Evolutionary conservation across 1,284 basidiomycete species (phyloP).

Genomic region (Paramarasmius palmivorus): DNA sequence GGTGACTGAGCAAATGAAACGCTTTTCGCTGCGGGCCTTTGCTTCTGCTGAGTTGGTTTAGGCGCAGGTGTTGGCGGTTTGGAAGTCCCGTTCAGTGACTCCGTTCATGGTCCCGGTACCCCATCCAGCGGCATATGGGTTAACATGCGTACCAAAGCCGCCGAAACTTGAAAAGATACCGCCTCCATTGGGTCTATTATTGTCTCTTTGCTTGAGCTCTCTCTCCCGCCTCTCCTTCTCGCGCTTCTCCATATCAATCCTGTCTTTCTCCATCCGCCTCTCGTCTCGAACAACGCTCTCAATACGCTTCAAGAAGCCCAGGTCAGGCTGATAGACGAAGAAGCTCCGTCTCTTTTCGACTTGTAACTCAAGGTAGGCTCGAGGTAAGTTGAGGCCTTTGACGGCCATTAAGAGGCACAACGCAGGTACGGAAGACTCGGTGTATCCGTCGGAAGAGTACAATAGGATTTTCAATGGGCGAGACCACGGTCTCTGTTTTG

Average conservation of each 20-base stretch:
- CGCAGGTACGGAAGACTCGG: slow-evolving; percentile 89
- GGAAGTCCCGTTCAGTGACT: background rate
- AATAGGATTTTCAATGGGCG: slow-evolving; percentile 72
- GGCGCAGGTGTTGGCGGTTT: background rate
- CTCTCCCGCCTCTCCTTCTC: slow-evolving; percentile 3
- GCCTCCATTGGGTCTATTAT: too few species aligned
- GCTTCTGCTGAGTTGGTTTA: background rate
- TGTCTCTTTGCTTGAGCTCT: background rate
- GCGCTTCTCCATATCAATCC: background rate
- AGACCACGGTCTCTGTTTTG: slow-evolving; percentile 23
- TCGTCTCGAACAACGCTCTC: too few species aligned
- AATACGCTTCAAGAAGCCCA: slow-evolving; percentile 55
- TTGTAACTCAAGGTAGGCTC: slow-evolving; percentile 87
- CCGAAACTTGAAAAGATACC: slow-evolving; percentile 1
- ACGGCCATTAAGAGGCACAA: slow-evolving; percentile 88
- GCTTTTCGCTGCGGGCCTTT: slow-evolving; percentile 46
- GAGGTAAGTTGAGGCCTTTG: slow-evolving; percentile 69
- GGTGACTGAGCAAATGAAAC: slow-evolving; percentile 48
- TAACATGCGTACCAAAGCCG: slow-evolving; percentile 3
- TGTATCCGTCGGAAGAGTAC: slow-evolving; percentile 83
- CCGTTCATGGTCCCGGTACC: background rate
- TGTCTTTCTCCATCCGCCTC: too few species aligned
- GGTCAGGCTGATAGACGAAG: slow-evolving; percentile 88
- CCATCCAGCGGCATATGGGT: slow-evolving; percentile 1
- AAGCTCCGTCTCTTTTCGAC: slow-evolving; percentile 77